phyloP scores from a whole-genome alignment of 805 yeast species.

The Saccharomycopsis javanensis region DNA sequence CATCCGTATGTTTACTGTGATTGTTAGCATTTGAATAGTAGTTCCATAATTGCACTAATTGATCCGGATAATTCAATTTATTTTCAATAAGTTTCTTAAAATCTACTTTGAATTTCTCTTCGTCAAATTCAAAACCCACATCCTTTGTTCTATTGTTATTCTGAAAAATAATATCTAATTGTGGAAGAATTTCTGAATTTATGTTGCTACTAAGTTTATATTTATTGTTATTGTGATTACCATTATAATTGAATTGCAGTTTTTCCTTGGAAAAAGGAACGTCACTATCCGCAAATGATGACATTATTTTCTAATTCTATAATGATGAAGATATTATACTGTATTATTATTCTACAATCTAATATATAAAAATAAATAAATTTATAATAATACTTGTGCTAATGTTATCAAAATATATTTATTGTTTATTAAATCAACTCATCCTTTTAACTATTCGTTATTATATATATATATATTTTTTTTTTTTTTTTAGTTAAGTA shows the following conservation, averaged over 20 bases:
- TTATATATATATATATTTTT: not conserved
- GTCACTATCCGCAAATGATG: not conserved
- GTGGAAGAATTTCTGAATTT: slow-evolving; percentile 2
- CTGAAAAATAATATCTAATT: slow-evolving; percentile 1
- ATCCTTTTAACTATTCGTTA: not conserved
- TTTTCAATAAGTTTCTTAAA: slow-evolving; percentile 9
- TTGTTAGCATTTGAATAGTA: slow-evolving; percentile 40
- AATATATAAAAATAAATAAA: too few species aligned
- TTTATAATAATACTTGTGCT: not conserved
- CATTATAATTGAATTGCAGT: not conserved
- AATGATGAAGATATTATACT: too few species aligned
- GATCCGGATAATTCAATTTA: slow-evolving; percentile 27
- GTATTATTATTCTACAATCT: too few species aligned
- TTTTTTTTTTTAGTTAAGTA: not conserved
- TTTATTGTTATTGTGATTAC: not conserved
- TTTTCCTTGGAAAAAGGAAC: slow-evolving; percentile 7
- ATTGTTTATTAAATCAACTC: not conserved
- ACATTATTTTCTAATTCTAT: too few species aligned
- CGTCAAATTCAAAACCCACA: not conserved
- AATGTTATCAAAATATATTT: not conserved
- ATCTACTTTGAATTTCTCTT: not conserved
- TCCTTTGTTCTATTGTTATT: not conserved
- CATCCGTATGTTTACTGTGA: slow-evolving; percentile 38
- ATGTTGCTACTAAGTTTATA: slow-evolving; percentile 3
- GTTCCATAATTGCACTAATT: slow-evolving; percentile 38